Evolutionary conservation across 495 filamentous ascomycete species (phyloP).

Genomic region (Daldinia concentrica): DNA sequence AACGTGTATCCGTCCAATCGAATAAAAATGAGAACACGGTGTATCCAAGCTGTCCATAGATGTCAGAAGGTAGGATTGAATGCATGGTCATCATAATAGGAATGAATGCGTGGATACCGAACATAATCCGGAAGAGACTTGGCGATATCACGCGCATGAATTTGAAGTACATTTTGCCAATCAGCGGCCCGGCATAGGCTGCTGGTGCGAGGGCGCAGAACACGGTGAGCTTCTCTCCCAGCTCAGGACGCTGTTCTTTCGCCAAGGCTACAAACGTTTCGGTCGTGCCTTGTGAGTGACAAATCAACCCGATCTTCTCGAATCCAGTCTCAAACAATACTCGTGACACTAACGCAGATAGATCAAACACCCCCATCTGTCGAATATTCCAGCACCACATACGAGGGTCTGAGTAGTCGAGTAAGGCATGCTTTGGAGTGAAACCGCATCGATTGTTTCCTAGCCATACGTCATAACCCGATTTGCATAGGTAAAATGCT

Average conservation of each 20-base stretch:
- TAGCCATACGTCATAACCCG: slow-evolving; percentile 95
- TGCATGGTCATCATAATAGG: slow-evolving; percentile 94
- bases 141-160: slow-evolving; percentile 88
- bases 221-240: slow-evolving; percentile 84
- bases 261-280: slow-evolving; percentile 89
- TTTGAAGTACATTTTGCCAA: slow-evolving; percentile 88
- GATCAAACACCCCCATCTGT: slow-evolving; percentile 90
- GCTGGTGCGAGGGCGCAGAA: slow-evolving; percentile 95
- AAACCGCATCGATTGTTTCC: slow-evolving; percentile 96
- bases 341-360: slow-evolving; percentile 86
- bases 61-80: slow-evolving; percentile 62
- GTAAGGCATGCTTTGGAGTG: slow-evolving; percentile 73
- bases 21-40: slow-evolving; percentile 91
- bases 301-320: slow-evolving; percentile 81
- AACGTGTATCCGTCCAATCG: slow-evolving; percentile 84
- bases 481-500: slow-evolving; percentile 91
- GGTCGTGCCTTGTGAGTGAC: slow-evolving; percentile 92
- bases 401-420: slow-evolving; percentile 79
- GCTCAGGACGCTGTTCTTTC: slow-evolving; percentile 89
- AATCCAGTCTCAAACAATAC: slow-evolving; percentile 87
- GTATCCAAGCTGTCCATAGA: slow-evolving; percentile 91
- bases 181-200: slow-evolving; percentile 87
- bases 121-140: slow-evolving; percentile 78
- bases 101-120: slow-evolving; percentile 95
- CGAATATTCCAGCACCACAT: slow-evolving; percentile 99